These are phyloP conservation scores for Arctostaphylos glauca DNA, from an alignment of 148 eudicot species.

Conservation along the genomic window DNA sequence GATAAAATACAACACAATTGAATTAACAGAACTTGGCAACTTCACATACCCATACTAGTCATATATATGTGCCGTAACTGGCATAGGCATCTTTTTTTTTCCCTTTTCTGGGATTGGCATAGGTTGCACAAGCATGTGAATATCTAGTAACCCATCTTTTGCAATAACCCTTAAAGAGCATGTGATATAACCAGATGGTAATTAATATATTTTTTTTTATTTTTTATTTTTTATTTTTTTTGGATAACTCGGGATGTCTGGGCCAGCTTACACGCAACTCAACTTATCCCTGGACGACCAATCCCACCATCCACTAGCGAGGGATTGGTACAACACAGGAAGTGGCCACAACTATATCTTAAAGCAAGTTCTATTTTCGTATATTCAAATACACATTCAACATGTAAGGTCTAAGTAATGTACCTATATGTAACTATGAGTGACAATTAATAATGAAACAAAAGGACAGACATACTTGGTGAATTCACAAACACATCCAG, in stretches of 20 bases:
- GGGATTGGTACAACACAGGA: neutral
- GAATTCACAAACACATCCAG: conserved; percentile 11
- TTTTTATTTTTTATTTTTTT: too few relatives aligned
- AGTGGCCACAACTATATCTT: neutral
- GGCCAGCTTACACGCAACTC: too few relatives aligned
- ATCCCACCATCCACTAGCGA: neutral
- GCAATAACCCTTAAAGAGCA: neutral
- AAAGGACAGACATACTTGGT: neutral
- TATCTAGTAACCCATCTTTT: neutral
- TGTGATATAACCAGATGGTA: neutral
- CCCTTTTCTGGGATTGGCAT: neutral
- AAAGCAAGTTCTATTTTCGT: neutral
- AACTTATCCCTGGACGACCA: too few relatives aligned
- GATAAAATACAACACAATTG: neutral
- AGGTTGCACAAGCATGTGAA: neutral
- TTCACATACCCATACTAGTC: neutral
- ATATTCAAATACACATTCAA: neutral
- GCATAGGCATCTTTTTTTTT: neutral
- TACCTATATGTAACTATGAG: neutral
- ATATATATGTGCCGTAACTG: neutral
- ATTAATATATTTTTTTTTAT: too few relatives aligned
- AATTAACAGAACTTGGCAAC: conserved; percentile 2
- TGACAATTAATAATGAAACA: neutral
- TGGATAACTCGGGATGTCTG: too few relatives aligned
- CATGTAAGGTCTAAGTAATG: neutral